A percentile compares a stretch with the other conserved stretches of the same genome.
Evolutionary conservation across 177 flowering plant genomes (phyloP).

Genomic region (Telopea speciosissima): DNA sequence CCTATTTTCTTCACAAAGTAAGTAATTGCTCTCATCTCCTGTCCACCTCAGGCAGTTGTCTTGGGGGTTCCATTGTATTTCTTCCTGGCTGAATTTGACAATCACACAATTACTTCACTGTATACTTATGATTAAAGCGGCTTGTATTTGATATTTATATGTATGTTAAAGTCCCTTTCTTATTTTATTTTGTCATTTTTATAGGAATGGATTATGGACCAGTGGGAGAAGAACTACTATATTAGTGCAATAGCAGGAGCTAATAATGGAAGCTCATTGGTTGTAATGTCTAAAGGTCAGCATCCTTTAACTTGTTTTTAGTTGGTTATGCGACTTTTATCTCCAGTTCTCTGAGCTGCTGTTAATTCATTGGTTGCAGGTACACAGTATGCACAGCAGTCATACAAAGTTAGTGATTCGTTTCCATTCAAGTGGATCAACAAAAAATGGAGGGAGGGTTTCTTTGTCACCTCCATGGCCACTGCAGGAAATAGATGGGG

Average conservation of each 20-base stretch:
- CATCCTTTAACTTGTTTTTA: constrained; percentile 1
- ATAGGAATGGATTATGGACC: constrained; percentile 95
- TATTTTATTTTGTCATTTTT: constrained; percentile 8
- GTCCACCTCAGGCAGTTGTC: too few relatives aligned
- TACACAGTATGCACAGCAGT: constrained; percentile 40
- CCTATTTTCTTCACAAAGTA: constrained; percentile 79
- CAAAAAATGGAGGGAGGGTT: constrained; percentile 56
- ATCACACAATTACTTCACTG: too few relatives aligned
- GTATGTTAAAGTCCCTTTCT: neutral
- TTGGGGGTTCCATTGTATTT: too few relatives aligned
- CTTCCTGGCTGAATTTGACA: neutral
- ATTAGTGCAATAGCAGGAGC: constrained; percentile 90
- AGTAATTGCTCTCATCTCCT: constrained; percentile 5
- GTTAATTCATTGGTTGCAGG: constrained; percentile 20
- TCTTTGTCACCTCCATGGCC: neutral
- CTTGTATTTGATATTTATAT: too few relatives aligned
- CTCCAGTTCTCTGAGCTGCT: neutral
- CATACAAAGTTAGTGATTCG: constrained; percentile 50
- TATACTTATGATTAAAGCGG: too few relatives aligned
- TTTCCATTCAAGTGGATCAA: constrained; percentile 63
- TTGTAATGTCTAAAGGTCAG: constrained; percentile 94
- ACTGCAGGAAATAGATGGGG: neutral
- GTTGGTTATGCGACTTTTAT: neutral
- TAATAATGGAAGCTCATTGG: constrained; percentile 71
- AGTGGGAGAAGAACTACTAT: constrained; percentile 87